Base-by-base conservation (phyloP, 1,284 basidiomycete genomes). In the Marasmius fiardii region DNA sequence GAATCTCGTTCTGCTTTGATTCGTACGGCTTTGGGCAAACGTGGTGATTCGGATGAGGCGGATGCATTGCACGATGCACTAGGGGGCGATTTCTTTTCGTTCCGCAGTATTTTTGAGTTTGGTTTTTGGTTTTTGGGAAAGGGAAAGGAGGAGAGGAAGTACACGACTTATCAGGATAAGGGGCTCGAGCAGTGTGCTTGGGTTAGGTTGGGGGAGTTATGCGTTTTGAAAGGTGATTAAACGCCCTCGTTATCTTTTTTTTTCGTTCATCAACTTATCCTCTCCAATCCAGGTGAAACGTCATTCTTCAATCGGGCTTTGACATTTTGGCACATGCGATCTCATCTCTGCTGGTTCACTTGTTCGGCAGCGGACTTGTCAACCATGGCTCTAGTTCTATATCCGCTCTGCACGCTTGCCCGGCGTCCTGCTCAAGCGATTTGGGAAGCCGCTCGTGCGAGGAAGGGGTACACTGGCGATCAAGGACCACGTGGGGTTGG, bases 321-420 rank as follows among this genome's bases (percentile, higher is more conserved):
- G 55, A 78, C 79, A 0, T 85, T 80, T 67, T 75, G 76, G 65
- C 74, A 75, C 58, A 75, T 80, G 66, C 72, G 74, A 3, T 69
- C 73, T 53, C 72, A 74, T 54, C 68, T 77, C 58, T 75, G 69
- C 23, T 68, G 69, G 54, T 71, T 69, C 58, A 65, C 64, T 26
- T 70, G 69, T 0, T 71, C 75, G 1, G 70, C 79, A 1, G 72
- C 72, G 3, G 80, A 86, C 47, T 68, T 83, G n/a, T 74, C 75
- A 5, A 85, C 85, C 0, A 74, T 85, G 16, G 80, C 86, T 0
- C 70, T 89, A 23, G 73, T 83, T 49, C 68, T 83, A 24, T 74
- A 73, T 50, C 66, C 72, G 61, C 51, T 78, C 60, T 56, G 64
- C 31, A 55, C 62, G 55, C 63, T 68, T 45, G 64, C 67, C 1